Percentiles rank a stretch among this genome's conserved stretches.
Evolutionary conservation across 1,284 basidiomycete species (phyloP).

Genomic region (Athelia sp.): DNA sequence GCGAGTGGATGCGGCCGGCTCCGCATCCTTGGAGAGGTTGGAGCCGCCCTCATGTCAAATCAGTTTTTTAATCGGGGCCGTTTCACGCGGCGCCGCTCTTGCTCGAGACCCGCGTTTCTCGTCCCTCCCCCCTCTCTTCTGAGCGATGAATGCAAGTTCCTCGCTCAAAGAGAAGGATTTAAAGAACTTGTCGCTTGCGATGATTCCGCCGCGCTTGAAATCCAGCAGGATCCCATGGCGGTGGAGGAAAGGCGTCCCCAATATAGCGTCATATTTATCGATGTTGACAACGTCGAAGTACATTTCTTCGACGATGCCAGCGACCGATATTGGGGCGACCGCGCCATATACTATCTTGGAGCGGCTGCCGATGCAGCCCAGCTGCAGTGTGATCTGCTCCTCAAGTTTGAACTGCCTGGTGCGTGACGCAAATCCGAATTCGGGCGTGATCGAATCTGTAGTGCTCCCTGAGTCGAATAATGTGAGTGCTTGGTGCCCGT

Average conservation of each 20-base stretch:
- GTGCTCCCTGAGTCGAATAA: not conserved
- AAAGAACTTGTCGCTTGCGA: not conserved
- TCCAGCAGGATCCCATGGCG: conserved; percentile 3
- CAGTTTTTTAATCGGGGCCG: too few species aligned
- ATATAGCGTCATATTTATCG: conserved; percentile 9
- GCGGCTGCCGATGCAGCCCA: conserved; percentile 10
- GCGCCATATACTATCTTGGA: conserved; percentile 9
- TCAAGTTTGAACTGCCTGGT: not conserved
- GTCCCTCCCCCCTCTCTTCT: too few species aligned
- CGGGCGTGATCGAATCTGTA: not conserved
- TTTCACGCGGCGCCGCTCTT: too few species aligned
- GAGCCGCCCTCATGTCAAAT: too few species aligned
- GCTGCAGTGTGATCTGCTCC: conserved; percentile 8
- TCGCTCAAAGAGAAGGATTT: too few species aligned
- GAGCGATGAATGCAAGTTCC: too few species aligned
- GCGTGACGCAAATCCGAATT: not conserved
- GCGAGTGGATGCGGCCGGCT: too few species aligned
- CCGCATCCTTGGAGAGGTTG: too few species aligned
- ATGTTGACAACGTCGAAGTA: conserved; percentile 13
- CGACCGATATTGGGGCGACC: not conserved
- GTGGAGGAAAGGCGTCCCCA: conserved; percentile 7
- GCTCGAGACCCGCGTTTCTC: too few species aligned
- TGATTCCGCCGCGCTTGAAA: conserved; percentile 2
- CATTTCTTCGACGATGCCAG: not conserved
- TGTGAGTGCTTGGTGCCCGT: not conserved